These are phyloP conservation scores for Tranzscheliella williamsii DNA, from an alignment of 1,284 basidiomycete genomes.

Conservation along the genomic window DNA sequence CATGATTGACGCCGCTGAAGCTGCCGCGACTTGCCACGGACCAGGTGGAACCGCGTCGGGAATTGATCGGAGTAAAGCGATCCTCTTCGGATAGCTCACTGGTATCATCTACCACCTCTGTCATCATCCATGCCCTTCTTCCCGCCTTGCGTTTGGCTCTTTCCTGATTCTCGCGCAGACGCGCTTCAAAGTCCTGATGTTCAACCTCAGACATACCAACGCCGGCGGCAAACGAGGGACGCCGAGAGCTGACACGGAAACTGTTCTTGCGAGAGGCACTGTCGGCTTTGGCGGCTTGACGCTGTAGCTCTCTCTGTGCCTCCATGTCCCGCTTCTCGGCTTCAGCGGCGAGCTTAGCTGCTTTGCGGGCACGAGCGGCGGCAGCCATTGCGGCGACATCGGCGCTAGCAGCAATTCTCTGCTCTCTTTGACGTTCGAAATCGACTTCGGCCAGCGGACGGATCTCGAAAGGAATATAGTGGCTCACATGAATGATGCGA, in stretches of 20 bases:
- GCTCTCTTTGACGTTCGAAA: conserved; percentile 46
- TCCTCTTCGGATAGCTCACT: conserved; percentile 51
- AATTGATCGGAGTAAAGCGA: conserved; percentile 52
- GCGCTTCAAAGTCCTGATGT: conserved; percentile 44
- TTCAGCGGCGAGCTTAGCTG: conserved; percentile 39
- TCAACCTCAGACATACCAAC: conserved; percentile 43
- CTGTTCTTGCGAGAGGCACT: conserved; percentile 38
- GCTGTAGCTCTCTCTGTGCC: conserved; percentile 31
- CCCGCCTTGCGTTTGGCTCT: conserved; percentile 43
- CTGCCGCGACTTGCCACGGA: conserved; percentile 31
- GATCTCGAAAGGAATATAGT: conserved; percentile 58
- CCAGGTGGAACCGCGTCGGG: conserved; percentile 46
- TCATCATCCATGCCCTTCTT: conserved; percentile 55
- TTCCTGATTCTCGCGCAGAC: conserved; percentile 55
- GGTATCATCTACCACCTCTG: conserved; percentile 52
- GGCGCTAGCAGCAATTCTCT: conserved; percentile 49
- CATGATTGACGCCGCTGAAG: conserved; percentile 38
- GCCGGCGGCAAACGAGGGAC: conserved; percentile 37
- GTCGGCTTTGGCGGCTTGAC: conserved; percentile 16
- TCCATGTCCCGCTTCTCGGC: conserved; percentile 40
- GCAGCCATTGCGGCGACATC: conserved; percentile 54
- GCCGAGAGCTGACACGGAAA: conserved; percentile 37
- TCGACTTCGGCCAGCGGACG: conserved; percentile 50
- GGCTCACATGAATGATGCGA: conserved; percentile 58
- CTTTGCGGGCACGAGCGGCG: conserved; percentile 49